Evolutionary conservation across 1,139 yeast species (phyloP).

Genomic region (Suhomyces bribrorum): DNA sequence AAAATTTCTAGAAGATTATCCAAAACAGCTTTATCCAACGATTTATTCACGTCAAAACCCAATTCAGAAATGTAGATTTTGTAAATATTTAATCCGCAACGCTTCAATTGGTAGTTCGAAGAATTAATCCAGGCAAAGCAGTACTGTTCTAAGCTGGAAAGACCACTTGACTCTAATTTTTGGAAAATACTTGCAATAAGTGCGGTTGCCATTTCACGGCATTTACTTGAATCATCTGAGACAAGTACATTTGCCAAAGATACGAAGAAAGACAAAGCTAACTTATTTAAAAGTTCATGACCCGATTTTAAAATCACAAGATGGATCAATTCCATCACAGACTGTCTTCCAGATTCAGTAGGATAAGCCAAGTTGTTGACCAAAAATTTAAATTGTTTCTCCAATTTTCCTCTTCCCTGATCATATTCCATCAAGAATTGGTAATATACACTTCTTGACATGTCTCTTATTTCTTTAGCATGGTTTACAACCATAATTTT

Average conservation of each 20-base stretch:
- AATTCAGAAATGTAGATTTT: constrained; percentile 59
- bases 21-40: constrained; percentile 43
- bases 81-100: constrained; percentile 79
- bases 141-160: constrained; percentile 56
- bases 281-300: constrained; percentile 56
- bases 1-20: constrained; percentile 41
- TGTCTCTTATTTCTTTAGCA: constrained; percentile 77
- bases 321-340: constrained; percentile 86
- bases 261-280: constrained; percentile 78
- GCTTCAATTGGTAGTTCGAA: constrained; percentile 54
- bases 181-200: constrained; percentile 59
- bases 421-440: constrained; percentile 93
- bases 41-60: constrained; percentile 42
- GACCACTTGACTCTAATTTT: constrained; percentile 46
- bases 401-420: constrained; percentile 84
- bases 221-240: constrained; percentile 75
- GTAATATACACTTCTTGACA: constrained; percentile 80
- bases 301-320: constrained; percentile 69
- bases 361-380: constrained; percentile 86
- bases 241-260: constrained; percentile 76
- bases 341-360: constrained; percentile 82
- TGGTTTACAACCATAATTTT: constrained; percentile 91
- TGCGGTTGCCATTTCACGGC: constrained; percentile 81
- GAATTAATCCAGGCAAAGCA: constrained; percentile 67
- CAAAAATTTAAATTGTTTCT: constrained; percentile 78